Evolutionary conservation across 257 asterid genomes (phyloP).

Genomic region (Knoxia roxburghii): DNA sequence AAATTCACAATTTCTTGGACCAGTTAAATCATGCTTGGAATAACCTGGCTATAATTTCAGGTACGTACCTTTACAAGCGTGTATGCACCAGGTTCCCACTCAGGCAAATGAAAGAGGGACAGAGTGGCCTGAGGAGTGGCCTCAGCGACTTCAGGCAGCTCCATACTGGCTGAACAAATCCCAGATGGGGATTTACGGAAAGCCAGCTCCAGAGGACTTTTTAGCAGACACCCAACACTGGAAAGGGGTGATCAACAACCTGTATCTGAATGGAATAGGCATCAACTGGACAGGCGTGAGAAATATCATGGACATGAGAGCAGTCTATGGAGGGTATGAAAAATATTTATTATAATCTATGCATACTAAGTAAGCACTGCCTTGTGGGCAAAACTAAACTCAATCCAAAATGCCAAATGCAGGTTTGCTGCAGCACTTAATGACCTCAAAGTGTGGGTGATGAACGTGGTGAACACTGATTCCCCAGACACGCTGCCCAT

Average conservation of each 20-base stretch:
- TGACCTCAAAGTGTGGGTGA: conserved; percentile 77
- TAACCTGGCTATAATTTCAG: conserved; percentile 32
- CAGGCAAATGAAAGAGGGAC: conserved; percentile 67
- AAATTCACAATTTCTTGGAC: background rate
- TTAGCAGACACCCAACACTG: conserved; percentile 61
- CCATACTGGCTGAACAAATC: conserved; percentile 78
- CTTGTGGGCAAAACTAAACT: background rate
- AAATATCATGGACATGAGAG: conserved; percentile 90
- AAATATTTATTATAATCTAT: background rate
- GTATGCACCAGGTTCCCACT: conserved; percentile 59
- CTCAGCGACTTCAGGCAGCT: conserved; percentile 49
- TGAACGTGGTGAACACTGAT: conserved; percentile 77
- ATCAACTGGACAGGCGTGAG: conserved; percentile 69
- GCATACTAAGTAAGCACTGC: background rate
- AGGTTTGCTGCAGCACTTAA: conserved; percentile 86
- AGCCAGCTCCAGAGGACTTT: conserved; percentile 78
- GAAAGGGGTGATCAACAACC: conserved; percentile 52
- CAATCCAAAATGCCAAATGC: conserved; percentile 16
- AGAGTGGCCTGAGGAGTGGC: conserved; percentile 92
- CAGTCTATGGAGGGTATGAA: conserved; percentile 82
- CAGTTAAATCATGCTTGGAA: background rate
- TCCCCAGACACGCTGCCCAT: conserved; percentile 86
- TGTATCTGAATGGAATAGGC: conserved; percentile 60
- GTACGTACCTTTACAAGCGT: conserved; percentile 76
- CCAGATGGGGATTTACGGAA: conserved; percentile 69